Evolutionary conservation across 2,329 filamentous ascomycete genomes (phyloP).

Genomic region (Fusarium decemcellulare): DNA sequence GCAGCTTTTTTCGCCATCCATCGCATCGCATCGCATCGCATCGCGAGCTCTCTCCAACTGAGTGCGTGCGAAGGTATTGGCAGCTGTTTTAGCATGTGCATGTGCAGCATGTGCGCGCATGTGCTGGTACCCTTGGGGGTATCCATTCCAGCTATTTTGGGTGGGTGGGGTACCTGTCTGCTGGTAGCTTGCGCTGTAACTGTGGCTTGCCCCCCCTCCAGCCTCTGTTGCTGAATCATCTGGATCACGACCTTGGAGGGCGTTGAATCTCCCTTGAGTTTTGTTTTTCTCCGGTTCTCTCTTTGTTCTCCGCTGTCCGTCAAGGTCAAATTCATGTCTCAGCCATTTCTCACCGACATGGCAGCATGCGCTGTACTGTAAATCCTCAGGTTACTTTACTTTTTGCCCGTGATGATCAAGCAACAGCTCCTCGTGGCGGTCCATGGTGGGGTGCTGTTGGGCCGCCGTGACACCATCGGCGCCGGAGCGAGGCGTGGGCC

Average conservation of each 20-base stretch:
- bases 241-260: neutral
- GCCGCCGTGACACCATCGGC: constrained; percentile 43
- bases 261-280: constrained; percentile 23
- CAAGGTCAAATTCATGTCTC: neutral
- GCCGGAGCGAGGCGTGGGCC: constrained; percentile 33
- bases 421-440: neutral
- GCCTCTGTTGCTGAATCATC: constrained; percentile 18
- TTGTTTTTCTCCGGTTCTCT: constrained; percentile 1
- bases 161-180: constrained; percentile 35
- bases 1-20: constrained; percentile 36
- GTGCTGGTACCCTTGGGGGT: constrained; percentile 40
- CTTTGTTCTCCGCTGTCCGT: neutral
- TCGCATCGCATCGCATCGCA: too few relatives aligned
- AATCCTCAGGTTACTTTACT: neutral
- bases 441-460: constrained; percentile 41
- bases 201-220: constrained; percentile 24
- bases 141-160: constrained; percentile 36
- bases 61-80: neutral
- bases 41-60: constrained; percentile 7
- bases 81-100: constrained; percentile 17
- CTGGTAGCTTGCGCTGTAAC: constrained; percentile 7
- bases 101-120: constrained; percentile 36
- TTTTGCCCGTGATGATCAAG: constrained; percentile 6
- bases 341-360: neutral
- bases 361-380: neutral